Evolutionary conservation across 805 yeast species (phyloP).

Genomic region (Candida cerambycidarum): DNA sequence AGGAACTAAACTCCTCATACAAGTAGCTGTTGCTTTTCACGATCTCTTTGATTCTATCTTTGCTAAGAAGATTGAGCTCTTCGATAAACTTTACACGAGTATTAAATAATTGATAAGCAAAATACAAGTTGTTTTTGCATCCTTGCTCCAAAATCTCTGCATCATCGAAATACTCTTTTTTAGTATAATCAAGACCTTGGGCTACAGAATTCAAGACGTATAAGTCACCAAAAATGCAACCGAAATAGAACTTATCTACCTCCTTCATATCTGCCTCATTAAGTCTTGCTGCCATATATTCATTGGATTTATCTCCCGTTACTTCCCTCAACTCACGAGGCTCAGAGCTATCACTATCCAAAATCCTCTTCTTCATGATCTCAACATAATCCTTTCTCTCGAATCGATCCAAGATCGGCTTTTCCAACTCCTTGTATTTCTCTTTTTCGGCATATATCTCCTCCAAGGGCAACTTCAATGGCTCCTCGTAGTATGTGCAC

Average conservation of each 20-base stretch:
- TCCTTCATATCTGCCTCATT: background rate
- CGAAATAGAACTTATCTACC: too few species aligned
- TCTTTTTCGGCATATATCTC: background rate
- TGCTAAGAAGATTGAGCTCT: background rate
- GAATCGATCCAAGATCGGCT: background rate
- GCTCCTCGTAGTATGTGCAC: background rate
- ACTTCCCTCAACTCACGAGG: too few species aligned
- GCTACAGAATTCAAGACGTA: too few species aligned
- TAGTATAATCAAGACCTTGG: background rate
- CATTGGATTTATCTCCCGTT: too few species aligned
- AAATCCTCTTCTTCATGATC: background rate
- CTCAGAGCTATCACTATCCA: background rate
- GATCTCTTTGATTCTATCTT: background rate
- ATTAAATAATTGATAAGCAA: slow-evolving; percentile 2
- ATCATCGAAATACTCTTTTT: background rate
- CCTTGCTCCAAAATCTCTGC: too few species aligned
- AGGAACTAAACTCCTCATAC: background rate
- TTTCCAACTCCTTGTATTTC: background rate
- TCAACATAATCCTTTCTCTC: background rate
- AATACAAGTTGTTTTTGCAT: slow-evolving; percentile 1
- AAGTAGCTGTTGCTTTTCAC: background rate
- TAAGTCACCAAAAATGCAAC: too few species aligned
- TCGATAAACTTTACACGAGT: background rate
- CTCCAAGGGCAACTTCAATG: background rate
- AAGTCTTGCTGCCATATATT: too few species aligned